Evolutionary conservation across 1,139 yeast genomes (phyloP).

Genomic region (Blastobotrys indianensis): DNA sequence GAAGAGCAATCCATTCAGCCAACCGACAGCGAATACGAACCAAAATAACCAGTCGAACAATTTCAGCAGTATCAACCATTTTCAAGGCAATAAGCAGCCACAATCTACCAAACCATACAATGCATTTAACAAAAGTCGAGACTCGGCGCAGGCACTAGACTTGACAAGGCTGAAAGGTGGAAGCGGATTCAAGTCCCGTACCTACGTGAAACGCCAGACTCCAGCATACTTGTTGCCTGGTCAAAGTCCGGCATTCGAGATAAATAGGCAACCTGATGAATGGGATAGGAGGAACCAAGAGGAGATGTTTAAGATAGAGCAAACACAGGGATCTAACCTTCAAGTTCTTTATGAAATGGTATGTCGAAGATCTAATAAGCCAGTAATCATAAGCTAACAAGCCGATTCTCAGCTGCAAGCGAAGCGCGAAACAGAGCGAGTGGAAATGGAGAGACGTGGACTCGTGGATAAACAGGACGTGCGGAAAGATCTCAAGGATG

Average conservation of each 20-base stretch:
- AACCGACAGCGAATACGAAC: neutral
- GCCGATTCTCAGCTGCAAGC: conserved; percentile 42
- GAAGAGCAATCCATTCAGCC: neutral
- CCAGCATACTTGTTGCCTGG: conserved; percentile 12
- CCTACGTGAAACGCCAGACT: conserved; percentile 6
- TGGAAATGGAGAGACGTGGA: conserved; percentile 73
- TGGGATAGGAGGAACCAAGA: conserved; percentile 58
- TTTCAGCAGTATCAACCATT: conserved; percentile 1
- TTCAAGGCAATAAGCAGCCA: neutral
- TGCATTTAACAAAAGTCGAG: neutral
- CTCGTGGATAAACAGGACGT: conserved; percentile 85
- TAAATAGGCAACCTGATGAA: conserved; percentile 19
- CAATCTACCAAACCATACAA: neutral
- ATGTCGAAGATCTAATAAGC: conserved; percentile 10
- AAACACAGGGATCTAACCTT: conserved; percentile 36
- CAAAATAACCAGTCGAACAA: neutral
- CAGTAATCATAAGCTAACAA: conserved; percentile 4
- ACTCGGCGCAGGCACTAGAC: neutral
- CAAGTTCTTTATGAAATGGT: conserved; percentile 48
- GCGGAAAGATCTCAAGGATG: conserved; percentile 76
- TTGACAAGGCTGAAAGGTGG: neutral
- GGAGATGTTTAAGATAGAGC: conserved; percentile 42
- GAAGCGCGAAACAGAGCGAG: conserved; percentile 72
- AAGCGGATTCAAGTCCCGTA: conserved; percentile 11
- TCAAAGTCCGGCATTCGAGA: conserved; percentile 8